phyloP scores from a whole-genome alignment of 192 early-diverging fungal species.

The Hyaloraphidium curvatum region DNA sequence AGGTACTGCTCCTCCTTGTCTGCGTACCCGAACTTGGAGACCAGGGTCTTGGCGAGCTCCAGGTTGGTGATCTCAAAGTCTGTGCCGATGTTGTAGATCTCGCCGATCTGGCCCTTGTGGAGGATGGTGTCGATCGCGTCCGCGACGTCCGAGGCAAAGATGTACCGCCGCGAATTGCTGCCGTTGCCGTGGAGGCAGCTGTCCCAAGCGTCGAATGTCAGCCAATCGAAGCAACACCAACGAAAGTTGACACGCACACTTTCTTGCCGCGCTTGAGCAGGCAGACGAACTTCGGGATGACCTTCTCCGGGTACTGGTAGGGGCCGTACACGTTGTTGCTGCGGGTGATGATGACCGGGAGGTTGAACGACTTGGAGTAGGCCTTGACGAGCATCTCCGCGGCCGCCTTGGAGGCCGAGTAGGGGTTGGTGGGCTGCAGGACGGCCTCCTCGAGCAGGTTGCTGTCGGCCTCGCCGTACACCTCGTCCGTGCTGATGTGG shows the following conservation, averaged over 20 bases:
- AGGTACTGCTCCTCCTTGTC: conserved; percentile 23
- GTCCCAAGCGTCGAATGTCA: neutral
- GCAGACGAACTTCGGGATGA: conserved; percentile 65
- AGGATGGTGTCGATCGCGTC: conserved; percentile 49
- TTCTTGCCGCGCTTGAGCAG: conserved; percentile 29
- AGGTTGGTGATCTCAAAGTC: conserved; percentile 49
- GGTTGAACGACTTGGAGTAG: conserved; percentile 52
- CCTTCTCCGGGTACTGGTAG: conserved; percentile 66
- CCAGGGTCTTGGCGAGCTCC: conserved; percentile 33
- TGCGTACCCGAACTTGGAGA: conserved; percentile 23
- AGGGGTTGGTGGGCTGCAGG: conserved; percentile 55
- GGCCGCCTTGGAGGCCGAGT: conserved; percentile 71
- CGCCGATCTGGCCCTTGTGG: conserved; percentile 38
- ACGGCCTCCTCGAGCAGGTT: conserved; percentile 39
- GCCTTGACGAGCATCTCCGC: conserved; percentile 57
- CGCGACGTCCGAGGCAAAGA: conserved; percentile 48
- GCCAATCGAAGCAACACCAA: conserved; percentile 5
- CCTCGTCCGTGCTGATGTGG: conserved; percentile 65
- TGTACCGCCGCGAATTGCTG: conserved; percentile 45
- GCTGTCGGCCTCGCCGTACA: conserved; percentile 47
- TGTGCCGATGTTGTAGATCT: conserved; percentile 64
- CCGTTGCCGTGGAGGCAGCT: conserved; percentile 59
- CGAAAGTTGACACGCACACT: conserved; percentile 22
- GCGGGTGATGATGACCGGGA: conserved; percentile 61
- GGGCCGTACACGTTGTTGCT: conserved; percentile 68